Evolutionary conservation across 1,284 basidiomycete species (phyloP), one percentile per base, ranked within the genome.

Genomic region (Prillingera fragicola): DNA sequence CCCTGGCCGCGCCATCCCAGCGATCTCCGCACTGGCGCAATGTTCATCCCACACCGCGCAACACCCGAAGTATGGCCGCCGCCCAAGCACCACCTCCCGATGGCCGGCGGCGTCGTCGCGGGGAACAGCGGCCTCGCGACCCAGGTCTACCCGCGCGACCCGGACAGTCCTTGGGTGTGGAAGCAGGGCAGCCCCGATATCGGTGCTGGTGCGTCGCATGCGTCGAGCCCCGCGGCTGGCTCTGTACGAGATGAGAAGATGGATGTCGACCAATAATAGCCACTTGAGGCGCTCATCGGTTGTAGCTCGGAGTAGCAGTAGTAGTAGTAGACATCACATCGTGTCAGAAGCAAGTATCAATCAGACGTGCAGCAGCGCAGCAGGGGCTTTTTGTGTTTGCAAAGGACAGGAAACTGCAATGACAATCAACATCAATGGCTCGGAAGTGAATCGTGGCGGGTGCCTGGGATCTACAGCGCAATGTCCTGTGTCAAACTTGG

Each of bases 121-220:
- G 36, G 37, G 10, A 36, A 33, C 10, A 41, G n/a, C n/a, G n/a
- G n/a, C n/a, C n/a, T 54, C 33, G 38, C 52, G 18, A 58, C 56
- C 8, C 52, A 55, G 29, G 56, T 62, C 12, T 62, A 57, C 39
- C 60, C 56, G 8, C 48, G 60, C 18, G 60, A 62, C 50, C 60
- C 60, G 12, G 55, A 62, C 33, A 45, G 43, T 14, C 46, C 42
- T 33, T 46, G 45, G 24, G 23, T 56, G 28, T 50, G 52, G 54
- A 19, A 19, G 21, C 18, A 25, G 25, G 22, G 9, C 13, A 19
- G n/a, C 24, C 32, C 25, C 24, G 18, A 18, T 9, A 18, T 13
- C 31, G 22, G n/a, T n/a, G n/a, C n/a, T n/a, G n/a, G n/a, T n/a
- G n/a, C n/a, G n/a, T n/a, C n/a, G n/a, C n/a, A n/a, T n/a, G n/a